Conservation (phyloP, 768 basidiomycete species). For the Phaeotremella skinneri region DNA sequence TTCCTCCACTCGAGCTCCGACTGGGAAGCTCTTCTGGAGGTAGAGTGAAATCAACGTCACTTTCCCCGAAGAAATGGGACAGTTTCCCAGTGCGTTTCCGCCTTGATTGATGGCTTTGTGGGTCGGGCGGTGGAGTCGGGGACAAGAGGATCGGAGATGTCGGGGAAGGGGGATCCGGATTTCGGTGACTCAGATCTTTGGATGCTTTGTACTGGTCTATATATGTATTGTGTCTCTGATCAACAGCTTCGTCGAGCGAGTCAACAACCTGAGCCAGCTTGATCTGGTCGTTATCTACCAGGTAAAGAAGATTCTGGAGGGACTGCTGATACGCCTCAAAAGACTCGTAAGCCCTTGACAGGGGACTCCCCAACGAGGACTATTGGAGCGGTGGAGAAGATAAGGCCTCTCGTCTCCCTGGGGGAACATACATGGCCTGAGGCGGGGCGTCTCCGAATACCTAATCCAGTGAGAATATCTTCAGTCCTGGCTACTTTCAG, state of each 20-base stretch:
- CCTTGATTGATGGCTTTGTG: conserved; percentile 13
- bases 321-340: conserved; percentile 25
- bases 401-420: background rate
- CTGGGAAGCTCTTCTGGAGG: conserved; percentile 1
- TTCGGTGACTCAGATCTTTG: background rate
- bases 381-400: background rate
- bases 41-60: conserved; percentile 1
- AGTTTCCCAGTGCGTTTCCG: conserved; percentile 27
- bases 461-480: conserved; percentile 3
- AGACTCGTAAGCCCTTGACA: background rate
- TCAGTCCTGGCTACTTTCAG: no score
- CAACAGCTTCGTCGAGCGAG: conserved; percentile 4
- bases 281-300: conserved; percentile 24
- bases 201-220: background rate
- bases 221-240: background rate
- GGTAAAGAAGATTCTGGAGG: conserved; percentile 20
- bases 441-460: conserved; percentile 17
- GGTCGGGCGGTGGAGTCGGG: background rate
- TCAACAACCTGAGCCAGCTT: conserved; percentile 24
- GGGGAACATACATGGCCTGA: conserved; percentile 6
- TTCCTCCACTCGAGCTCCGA: background rate
- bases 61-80: conserved; percentile 29
- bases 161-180: background rate
- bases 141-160: conserved; percentile 8
- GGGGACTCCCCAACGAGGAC: conserved; percentile 4